Conservation (phyloP, 495 filamentous ascomycete species). For the Amniculicola lignicola region DNA sequence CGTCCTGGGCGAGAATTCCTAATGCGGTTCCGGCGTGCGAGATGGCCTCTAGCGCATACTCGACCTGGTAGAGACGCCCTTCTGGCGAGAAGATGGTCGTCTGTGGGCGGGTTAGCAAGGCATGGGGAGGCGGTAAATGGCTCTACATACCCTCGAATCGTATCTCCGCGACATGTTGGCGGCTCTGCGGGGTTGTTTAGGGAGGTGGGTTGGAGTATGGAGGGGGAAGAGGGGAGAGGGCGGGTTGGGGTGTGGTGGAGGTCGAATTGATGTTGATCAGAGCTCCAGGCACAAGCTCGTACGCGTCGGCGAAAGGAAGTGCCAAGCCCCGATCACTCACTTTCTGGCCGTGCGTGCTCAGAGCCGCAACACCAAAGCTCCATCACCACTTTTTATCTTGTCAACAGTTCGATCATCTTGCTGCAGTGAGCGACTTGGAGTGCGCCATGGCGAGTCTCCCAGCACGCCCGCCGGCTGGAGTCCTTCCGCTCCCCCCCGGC, state of each 20-base stretch:
- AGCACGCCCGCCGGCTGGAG: slow-evolving; percentile 50
- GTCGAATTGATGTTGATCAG: slow-evolving; percentile 17
- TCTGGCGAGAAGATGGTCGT: slow-evolving; percentile 99
- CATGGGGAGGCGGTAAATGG: slow-evolving; percentile 15
- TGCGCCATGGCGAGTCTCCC: slow-evolving; percentile 10
- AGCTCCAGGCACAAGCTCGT: slow-evolving; percentile 39
- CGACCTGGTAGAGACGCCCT: slow-evolving; percentile 96
- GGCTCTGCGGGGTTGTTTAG: not conserved
- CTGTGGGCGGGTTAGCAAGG: slow-evolving; percentile 53
- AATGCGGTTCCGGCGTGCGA: slow-evolving; percentile 96
- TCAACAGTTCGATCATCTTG: not conserved
- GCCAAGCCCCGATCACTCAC: slow-evolving; percentile 28
- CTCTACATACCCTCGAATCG: slow-evolving; percentile 78
- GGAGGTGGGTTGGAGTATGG: not conserved
- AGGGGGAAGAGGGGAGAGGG: slow-evolving; percentile 1
- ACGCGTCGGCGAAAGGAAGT: slow-evolving; percentile 17
- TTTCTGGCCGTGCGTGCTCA: not conserved
- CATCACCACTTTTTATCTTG: not conserved
- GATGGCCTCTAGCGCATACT: slow-evolving; percentile 98
- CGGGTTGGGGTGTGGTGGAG: not conserved
- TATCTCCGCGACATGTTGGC: slow-evolving; percentile 89
- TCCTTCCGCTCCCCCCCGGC: slow-evolving; percentile 62
- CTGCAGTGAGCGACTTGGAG: not conserved
- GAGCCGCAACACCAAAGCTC: slow-evolving; percentile 10
- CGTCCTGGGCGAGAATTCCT: slow-evolving; percentile 94